phyloP scores from a whole-genome alignment of 352 stramenopile genomes.

The Globisporangium parvum region DNA sequence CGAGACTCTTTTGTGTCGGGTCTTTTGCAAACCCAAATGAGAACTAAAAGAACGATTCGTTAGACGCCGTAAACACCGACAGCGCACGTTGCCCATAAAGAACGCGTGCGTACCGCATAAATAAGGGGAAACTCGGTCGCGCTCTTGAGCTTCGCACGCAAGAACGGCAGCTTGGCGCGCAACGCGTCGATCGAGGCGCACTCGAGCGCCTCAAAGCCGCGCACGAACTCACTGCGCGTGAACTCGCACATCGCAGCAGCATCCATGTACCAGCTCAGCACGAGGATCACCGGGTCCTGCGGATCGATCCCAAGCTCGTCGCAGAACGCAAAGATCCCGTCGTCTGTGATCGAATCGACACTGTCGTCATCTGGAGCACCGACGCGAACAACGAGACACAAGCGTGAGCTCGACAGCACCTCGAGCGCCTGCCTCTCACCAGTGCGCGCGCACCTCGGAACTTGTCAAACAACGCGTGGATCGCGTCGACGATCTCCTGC shows the following conservation, averaged over 20 bases:
- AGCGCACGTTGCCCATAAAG: too few species aligned
- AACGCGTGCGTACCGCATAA: slow-evolving; percentile 58
- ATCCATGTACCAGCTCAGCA: slow-evolving; percentile 76
- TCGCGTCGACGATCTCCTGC: slow-evolving; percentile 27
- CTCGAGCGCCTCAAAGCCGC: slow-evolving; percentile 62
- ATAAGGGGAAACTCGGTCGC: slow-evolving; percentile 55
- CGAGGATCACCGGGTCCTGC: slow-evolving; percentile 77
- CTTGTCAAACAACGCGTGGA: slow-evolving; percentile 51
- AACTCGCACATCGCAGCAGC: slow-evolving; percentile 75
- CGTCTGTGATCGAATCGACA: slow-evolving; percentile 62
- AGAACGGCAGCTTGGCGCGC: slow-evolving; percentile 33
- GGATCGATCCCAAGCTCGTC: slow-evolving; percentile 61
- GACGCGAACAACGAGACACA: too few species aligned
- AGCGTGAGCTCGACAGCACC: too few species aligned
- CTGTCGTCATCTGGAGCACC: slow-evolving; percentile 70
- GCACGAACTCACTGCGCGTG: slow-evolving; percentile 62
- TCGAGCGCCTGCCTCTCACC: too few species aligned
- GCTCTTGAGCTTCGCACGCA: slow-evolving; percentile 46
- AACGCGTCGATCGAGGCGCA: slow-evolving; percentile 57
- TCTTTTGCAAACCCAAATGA: slow-evolving; percentile 83
- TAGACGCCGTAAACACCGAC: too few species aligned
- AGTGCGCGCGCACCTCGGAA: slow-evolving; percentile 53
- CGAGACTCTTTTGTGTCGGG: slow-evolving; percentile 72
- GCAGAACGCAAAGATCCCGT: slow-evolving; percentile 74
- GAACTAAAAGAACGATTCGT: slow-evolving; percentile 44